Evolutionary conservation across 2,329 filamentous ascomycete species (phyloP).

Genomic region (Venturia aucupariae): DNA sequence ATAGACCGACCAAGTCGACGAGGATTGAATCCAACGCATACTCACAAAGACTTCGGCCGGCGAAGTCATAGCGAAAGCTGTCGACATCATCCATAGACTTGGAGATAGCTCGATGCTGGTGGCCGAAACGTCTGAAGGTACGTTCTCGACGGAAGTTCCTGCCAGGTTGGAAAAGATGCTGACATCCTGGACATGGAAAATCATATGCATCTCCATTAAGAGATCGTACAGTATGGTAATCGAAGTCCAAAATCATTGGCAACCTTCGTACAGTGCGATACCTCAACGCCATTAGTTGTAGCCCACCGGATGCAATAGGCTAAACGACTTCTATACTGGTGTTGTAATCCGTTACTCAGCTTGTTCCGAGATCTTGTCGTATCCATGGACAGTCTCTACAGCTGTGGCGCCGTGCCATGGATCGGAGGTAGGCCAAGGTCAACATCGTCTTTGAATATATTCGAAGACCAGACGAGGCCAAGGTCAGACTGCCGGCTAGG

Average conservation of each 20-base stretch:
- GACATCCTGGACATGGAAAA: neutral
- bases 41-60: neutral
- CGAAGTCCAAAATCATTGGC: neutral
- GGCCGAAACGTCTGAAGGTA: neutral
- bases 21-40: neutral
- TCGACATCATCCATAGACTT: neutral
- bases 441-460: neutral
- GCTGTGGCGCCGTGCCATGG: neutral
- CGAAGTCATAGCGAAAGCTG: no score
- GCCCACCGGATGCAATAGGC: neutral
- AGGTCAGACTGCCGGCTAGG: neutral
- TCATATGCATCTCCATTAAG: neutral
- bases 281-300: neutral
- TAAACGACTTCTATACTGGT: neutral
- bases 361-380: neutral
- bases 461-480: neutral
- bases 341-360: neutral
- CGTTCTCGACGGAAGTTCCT: neutral
- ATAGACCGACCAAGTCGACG: neutral
- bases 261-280: neutral
- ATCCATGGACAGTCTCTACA: neutral
- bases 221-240: neutral
- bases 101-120: neutral
- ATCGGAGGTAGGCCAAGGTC: neutral
- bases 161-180: neutral